These are phyloP conservation scores for Candida coquimbonensis DNA, from an alignment of 805 yeast genomes.

Conservation along the genomic window DNA sequence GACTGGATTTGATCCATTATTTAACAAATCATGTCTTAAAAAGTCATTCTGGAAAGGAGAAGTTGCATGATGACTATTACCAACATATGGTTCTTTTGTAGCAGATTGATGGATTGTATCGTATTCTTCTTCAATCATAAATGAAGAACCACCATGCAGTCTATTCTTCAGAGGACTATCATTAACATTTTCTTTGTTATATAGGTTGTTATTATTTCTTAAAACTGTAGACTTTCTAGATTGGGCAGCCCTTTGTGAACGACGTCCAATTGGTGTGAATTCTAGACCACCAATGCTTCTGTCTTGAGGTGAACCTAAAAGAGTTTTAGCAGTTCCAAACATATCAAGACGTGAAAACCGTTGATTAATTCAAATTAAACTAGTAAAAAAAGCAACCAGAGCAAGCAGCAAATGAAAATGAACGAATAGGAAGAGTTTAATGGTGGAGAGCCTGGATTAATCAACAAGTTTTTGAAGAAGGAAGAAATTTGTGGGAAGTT, in stretches of 20 bases:
- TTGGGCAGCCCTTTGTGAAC: background rate
- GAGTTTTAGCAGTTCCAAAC: conserved; percentile 24
- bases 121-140: conserved; percentile 18
- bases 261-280: conserved; percentile 37
- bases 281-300: conserved; percentile 23
- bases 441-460: too few relatives aligned
- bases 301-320: conserved; percentile 25
- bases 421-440: too few relatives aligned
- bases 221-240: background rate
- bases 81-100: background rate
- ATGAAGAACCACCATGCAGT: conserved; percentile 23
- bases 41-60: conserved; percentile 15
- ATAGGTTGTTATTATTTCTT: background rate
- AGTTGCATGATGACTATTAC: background rate
- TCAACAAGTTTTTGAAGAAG: too few relatives aligned
- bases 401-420: too few relatives aligned
- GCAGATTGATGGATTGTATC: conserved; percentile 16
- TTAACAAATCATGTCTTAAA: conserved; percentile 14
- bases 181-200: conserved; percentile 6
- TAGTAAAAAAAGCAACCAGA: too few relatives aligned
- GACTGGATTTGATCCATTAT: conserved; percentile 25
- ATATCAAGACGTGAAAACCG: conserved; percentile 4
- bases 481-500: background rate
- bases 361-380: too few relatives aligned
- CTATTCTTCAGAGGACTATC: conserved; percentile 15